Evolutionary conservation across 768 basidiomycete genomes (phyloP).

Genomic region (Phaeotremella skinneri): DNA sequence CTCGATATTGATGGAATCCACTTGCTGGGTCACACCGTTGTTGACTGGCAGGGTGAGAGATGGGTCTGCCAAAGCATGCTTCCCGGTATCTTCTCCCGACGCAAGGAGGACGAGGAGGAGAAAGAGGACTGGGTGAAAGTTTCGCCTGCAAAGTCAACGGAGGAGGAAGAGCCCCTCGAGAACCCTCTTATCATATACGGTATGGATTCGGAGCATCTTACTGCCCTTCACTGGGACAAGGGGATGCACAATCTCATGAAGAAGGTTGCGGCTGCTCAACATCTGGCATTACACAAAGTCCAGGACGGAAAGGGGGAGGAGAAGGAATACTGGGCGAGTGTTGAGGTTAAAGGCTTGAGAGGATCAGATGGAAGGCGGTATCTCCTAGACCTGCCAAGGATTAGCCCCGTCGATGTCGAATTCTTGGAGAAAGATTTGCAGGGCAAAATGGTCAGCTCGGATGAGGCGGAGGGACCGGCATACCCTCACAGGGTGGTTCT

Average conservation of each 20-base stretch:
- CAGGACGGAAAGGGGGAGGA: constrained; percentile 46
- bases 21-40: constrained; percentile 53
- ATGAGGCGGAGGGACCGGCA: constrained; percentile 17
- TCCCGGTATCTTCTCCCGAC: constrained; percentile 54
- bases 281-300: constrained; percentile 53
- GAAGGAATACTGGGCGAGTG: constrained; percentile 51
- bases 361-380: constrained; percentile 55
- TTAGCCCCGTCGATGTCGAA: constrained; percentile 54
- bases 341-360: constrained; percentile 54
- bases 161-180: constrained; percentile 32
- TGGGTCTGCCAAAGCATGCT: constrained; percentile 56
- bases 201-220: constrained; percentile 52
- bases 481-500: constrained; percentile 55
- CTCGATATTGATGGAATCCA: constrained; percentile 52
- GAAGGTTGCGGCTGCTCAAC: constrained; percentile 51
- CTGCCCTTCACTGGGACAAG: constrained; percentile 51
- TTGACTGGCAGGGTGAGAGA: constrained; percentile 55
- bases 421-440: constrained; percentile 54
- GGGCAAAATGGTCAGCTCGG: constrained; percentile 21
- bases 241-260: constrained; percentile 51
- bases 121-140: constrained; percentile 51
- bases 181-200: constrained; percentile 56
- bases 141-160: constrained; percentile 31
- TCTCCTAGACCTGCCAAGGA: constrained; percentile 54
- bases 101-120: constrained; percentile 32